phyloP scores from a whole-genome alignment of 1,139 yeast genomes.

The Casaregolazyma lundiana region DNA sequence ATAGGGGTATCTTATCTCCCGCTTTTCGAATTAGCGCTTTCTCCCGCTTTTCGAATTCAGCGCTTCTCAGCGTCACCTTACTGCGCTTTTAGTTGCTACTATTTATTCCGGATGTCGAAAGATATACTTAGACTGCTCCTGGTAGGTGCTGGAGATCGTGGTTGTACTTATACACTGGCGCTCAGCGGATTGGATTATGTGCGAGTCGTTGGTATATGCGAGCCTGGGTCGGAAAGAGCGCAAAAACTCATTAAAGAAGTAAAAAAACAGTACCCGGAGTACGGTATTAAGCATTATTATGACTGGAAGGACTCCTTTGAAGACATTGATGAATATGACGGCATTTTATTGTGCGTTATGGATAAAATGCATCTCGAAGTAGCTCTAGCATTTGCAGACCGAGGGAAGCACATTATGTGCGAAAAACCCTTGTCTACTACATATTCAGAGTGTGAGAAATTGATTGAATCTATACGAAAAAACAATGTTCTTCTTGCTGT shows the following conservation, averaged over 20 bases:
- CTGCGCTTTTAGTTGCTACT: no score
- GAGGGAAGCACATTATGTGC: slow-evolving; percentile 26
- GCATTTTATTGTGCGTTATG: slow-evolving; percentile 23
- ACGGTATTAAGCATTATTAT: slow-evolving; percentile 17
- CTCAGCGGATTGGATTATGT: slow-evolving; percentile 20
- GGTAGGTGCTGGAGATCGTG: slow-evolving; percentile 26
- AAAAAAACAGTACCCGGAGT: slow-evolving; percentile 4
- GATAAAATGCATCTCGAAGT: slow-evolving; percentile 27
- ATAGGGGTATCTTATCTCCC: no score
- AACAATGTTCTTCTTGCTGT: slow-evolving; percentile 26
- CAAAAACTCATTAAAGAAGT: slow-evolving; percentile 14
- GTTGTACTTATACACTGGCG: slow-evolving; percentile 23
- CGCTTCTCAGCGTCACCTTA: no score
- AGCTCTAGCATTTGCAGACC: slow-evolving; percentile 26
- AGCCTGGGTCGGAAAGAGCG: slow-evolving; percentile 19
- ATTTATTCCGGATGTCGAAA: no score
- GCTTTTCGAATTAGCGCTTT: no score
- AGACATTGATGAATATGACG: slow-evolving; percentile 22
- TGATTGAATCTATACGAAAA: slow-evolving; percentile 22
- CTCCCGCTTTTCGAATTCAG: no score
- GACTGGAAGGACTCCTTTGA: slow-evolving; percentile 22
- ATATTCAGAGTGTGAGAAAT: slow-evolving; percentile 24
- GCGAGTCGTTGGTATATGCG: slow-evolving; percentile 24
- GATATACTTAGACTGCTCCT: slow-evolving; percentile 17
- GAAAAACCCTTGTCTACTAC: slow-evolving; percentile 30